Conservation (phyloP, 192 early-diverging fungal species). For the Backusella psychrophila region DNA sequence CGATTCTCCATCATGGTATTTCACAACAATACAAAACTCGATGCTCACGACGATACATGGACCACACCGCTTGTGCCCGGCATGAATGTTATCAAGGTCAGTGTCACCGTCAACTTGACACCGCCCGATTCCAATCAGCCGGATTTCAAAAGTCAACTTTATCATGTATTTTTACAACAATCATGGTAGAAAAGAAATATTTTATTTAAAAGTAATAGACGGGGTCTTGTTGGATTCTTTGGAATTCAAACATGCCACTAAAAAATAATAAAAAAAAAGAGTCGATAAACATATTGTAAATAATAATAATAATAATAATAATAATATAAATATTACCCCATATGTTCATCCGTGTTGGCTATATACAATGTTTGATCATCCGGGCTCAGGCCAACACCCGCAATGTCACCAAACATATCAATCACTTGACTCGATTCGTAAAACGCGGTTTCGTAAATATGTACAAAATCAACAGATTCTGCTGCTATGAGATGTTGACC, state of each 20-base stretch:
- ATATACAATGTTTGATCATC: slow-evolving; percentile 53
- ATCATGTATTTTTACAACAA: slow-evolving; percentile 27
- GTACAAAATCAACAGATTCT: slow-evolving; percentile 68
- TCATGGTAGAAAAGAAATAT: slow-evolving; percentile 29
- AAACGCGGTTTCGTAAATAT: slow-evolving; percentile 48
- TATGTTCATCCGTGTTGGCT: slow-evolving; percentile 48
- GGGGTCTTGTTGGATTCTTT: slow-evolving; percentile 9
- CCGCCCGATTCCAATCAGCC: slow-evolving; percentile 4
- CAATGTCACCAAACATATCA: slow-evolving; percentile 73
- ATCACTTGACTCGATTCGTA: slow-evolving; percentile 52
- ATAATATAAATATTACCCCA: slow-evolving; percentile 28
- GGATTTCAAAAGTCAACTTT: slow-evolving; percentile 18
- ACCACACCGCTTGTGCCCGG: neutral
- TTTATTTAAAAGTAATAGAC: neutral
- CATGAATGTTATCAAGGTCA: slow-evolving; percentile 24
- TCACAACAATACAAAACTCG: neutral
- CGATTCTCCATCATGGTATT: neutral
- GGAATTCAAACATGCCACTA: slow-evolving; percentile 31
- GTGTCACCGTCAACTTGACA: slow-evolving; percentile 17
- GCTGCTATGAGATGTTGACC: slow-evolving; percentile 53
- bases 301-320: too few relatives aligned
- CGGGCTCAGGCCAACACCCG: slow-evolving; percentile 53
- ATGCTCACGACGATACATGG: neutral
- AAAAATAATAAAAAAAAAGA: neutral
- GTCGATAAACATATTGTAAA: too few relatives aligned